These are phyloP conservation scores for Francoa sonchifolia DNA, from an alignment of 441 rosid genomes.

Conservation along the genomic window DNA sequence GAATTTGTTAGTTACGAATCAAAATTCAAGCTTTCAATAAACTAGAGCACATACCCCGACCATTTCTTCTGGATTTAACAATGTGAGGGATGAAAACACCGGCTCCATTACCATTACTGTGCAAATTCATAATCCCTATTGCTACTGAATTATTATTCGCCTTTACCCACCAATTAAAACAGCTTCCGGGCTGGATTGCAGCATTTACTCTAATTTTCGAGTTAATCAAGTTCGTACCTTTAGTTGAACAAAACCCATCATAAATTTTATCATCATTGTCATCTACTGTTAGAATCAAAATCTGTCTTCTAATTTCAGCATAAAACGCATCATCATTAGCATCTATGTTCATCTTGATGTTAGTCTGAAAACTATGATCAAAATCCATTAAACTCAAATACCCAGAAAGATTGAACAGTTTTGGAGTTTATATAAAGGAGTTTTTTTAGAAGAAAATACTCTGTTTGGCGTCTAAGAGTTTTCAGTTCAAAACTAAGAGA, in stretches of 20 bases:
- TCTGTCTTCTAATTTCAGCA: constrained; percentile 7
- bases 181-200: background rate
- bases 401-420: background rate
- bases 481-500: background rate
- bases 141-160: background rate
- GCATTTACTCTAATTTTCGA: too few relatives aligned
- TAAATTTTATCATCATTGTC: constrained; percentile 1
- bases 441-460: background rate
- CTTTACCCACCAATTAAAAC: background rate
- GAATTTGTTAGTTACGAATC: background rate
- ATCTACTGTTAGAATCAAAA: constrained; percentile 5
- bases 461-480: too few relatives aligned
- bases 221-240: background rate
- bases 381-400: background rate
- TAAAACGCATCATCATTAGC: constrained; percentile 5
- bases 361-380: background rate
- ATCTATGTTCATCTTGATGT: background rate
- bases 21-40: too few relatives aligned
- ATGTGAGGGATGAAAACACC: constrained; percentile 10
- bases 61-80: background rate
- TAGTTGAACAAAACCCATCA: background rate
- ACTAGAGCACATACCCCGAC: background rate
- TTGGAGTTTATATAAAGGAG: background rate
- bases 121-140: background rate
- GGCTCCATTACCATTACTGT: background rate